Base-by-base conservation (phyloP, 352 stramenopile species). In the Globisporangium emineosum region DNA sequence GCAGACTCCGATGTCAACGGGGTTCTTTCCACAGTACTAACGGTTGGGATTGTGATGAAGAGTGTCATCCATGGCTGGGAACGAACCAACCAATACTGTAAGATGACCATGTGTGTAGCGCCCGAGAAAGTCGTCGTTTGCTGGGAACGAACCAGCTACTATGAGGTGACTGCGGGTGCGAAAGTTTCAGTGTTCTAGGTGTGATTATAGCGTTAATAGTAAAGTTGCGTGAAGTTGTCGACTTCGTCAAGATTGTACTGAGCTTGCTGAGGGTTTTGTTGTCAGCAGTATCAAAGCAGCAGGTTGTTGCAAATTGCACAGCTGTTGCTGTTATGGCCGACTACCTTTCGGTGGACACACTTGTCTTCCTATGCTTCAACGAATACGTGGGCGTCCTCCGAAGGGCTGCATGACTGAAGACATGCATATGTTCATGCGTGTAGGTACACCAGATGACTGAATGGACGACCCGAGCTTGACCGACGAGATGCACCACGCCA, bases 11-110 rank as follows among this genome's bases (percentile, higher is more conserved):
- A 56, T 27, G 2, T 57, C 51, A 9, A 40, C 27, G 15, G 42
- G 50, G 6, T 49, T 37, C 33, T 47, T 66, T 21, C 40, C 40
- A 40, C 32, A 35, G 27, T 42, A 57, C 29, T 57, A 21, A 53
- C 30, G 47, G 25, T 23, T 2, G 17, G 21, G 2, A 12, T 47
- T 7, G 17, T 23, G 40, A 5, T 3, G 0, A 23, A 23, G 17
- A 23, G 2, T 47, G 17, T 47, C 17, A 47, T 47, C 40, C 10
- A 47, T 47, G 40, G 40, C 6, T 47, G 40, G 40, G 40, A 47
- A 47, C 17, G 40, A 47, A 47, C 40, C 40, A 47, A 17, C 7
- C n/a, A n/a, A n/a, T 17, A 47, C 23, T 8, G 9, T 17, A 17
- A 47, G 40, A 23, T 47, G 40, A 5, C 40, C 40, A 23, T 47